Conservation (phyloP, 129 eudicot species). For the Flaveria sonorensis region DNA sequence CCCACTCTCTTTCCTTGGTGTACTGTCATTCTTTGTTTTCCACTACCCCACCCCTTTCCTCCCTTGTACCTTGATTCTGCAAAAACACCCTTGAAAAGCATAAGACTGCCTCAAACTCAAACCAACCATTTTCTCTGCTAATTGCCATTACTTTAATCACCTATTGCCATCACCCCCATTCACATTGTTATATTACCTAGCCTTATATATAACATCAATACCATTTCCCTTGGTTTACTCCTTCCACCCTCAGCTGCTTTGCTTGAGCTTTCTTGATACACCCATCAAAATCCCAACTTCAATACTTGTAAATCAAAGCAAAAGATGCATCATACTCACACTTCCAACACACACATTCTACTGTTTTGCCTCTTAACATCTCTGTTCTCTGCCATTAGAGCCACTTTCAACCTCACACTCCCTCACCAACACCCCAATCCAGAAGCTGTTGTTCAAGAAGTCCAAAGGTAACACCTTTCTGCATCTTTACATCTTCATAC, state of each 20-base stretch:
- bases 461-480: conserved; percentile 56
- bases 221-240: conserved; percentile 26
- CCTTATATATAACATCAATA: conserved; percentile 4
- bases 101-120: too few relatives aligned
- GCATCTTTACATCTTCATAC: neutral
- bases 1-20: too few relatives aligned
- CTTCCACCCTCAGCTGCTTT: conserved; percentile 16
- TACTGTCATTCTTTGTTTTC: too few relatives aligned
- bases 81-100: too few relatives aligned
- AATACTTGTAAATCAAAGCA: conserved; percentile 28
- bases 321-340: conserved; percentile 45
- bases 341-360: conserved; percentile 46
- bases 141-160: too few relatives aligned
- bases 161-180: too few relatives aligned
- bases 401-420: conserved; percentile 67
- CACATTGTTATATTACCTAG: conserved; percentile 9
- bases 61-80: too few relatives aligned
- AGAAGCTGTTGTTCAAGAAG: conserved; percentile 79
- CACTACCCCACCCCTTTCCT: too few relatives aligned
- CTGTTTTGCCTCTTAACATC: conserved; percentile 49
- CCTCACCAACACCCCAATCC: conserved; percentile 94
- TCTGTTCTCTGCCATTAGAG: conserved; percentile 41
- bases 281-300: conserved; percentile 22
- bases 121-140: too few relatives aligned
- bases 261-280: conserved; percentile 22